Evolutionary conservation across 2,329 filamentous ascomycete genomes (phyloP), one percentile per base, ranked within the genome.

Genomic region (Penicillium palitans): DNA sequence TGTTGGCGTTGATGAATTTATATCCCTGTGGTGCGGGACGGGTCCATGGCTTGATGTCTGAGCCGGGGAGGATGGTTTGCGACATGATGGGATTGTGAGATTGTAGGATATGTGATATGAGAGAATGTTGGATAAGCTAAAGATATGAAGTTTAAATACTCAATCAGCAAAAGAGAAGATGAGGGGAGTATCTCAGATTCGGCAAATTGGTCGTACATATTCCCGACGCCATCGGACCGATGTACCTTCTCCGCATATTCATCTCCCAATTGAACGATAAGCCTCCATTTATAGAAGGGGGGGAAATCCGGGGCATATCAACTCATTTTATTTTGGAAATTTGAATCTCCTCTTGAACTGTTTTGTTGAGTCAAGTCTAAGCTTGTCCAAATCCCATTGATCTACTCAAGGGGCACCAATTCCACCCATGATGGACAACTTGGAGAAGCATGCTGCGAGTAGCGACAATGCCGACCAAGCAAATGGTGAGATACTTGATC

Each of bases 31-130:
- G 60, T 9, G 55, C 55, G 9, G 59, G 45, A 10, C 62, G 68
- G 13, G 61, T 55, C 68, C 68, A 70, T 6, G 68, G 68, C 55
- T 68, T 66, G 42, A 66, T 62, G 31, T 64, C 52, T 19, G 64
- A 66, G 46, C 62, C 64, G 10, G 59, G 58, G 2, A 55, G 42
- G 9, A 17, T 44, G n/a, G n/a, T 19, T 39, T 60, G 46, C 17
- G 61, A 29, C 64, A 66, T 66, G 10, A 5, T 55, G 15, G 9
- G 41, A 31, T 25, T 21, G 15, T 21, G 9, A 0, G 13, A 12
- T 19, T 15, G 17, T 25, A 5, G 24, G 24, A 25, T 25, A 25
- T 25, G 24, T 25, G 5, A 2, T 27, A 27, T 9, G 27, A 27
- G 3, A 25, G 6, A 6, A 51, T 41, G 6, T 21, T 17, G 25